Base-by-base conservation (phyloP, 257 asterid genomes). In the Paulownia fortunei region DNA sequence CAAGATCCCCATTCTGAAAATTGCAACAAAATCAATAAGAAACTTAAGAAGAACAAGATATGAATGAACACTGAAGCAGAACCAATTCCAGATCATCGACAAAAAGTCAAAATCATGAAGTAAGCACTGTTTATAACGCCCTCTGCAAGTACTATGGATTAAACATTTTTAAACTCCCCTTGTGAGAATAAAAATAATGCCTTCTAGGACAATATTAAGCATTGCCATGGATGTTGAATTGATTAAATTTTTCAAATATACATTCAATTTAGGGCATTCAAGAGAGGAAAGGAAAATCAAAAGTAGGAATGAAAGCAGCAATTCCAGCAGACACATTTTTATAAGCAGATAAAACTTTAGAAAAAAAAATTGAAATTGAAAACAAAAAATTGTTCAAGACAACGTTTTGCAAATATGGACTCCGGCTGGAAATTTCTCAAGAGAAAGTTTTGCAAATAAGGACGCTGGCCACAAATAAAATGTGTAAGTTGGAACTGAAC, bases 1-100 rank as follows among this genome's bases (percentile, higher is more conserved):
- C 99, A 80, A 86, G 39, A 76, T 96, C 98, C 60, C 92, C 97
- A 87, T 85, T 91, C 98, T 96, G 80, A 46, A 69, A 60, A 74
- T 59, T 39, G 64, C 44, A 77, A 12, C 54, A 62, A 46, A 77
- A 69, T 30, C 13, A 51, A 49, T 58, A 59, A 19, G 77, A 67
- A 81, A 78, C 62, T 66, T 24, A 16, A 27, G 61, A 65, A 81
- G 26, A 66, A 32, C 4, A 30, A 21, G 21, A 68, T 21, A 64
- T 36, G 55, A 54, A 76, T 37, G 34, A 9, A 49, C 13, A 37
- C 26, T 15, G 7, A 75, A 69, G 70, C 44, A 69, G 47, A 65
- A 34, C 36, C 52, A 62, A 60, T 19, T 58, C 19, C 62, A 76
- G 37, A 67, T 76, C 66, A 52, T 52, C 30, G 5, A 34, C 3